These are phyloP conservation scores for Fragilariopsis cylindrus DNA, from an alignment of 108 stramenopile species.

Conservation along the genomic window DNA sequence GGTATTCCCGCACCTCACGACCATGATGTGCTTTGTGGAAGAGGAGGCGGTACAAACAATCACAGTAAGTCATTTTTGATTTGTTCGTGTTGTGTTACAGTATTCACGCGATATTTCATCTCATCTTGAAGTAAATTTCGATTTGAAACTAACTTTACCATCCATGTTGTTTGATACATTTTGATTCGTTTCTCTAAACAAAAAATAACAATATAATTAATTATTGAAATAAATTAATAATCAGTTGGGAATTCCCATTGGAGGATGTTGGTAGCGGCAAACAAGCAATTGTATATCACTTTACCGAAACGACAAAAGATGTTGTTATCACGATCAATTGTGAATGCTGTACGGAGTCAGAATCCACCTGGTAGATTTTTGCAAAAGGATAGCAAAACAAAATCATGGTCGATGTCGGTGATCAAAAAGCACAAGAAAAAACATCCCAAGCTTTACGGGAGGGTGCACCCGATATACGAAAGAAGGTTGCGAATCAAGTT, in stretches of 20 bases:
- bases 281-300: conserved; percentile 70
- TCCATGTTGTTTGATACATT: too few species aligned
- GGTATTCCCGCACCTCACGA: conserved; percentile 46
- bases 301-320: conserved; percentile 77
- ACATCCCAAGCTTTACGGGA: conserved; percentile 76
- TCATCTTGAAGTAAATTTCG: not conserved
- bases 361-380: conserved; percentile 85
- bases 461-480: conserved; percentile 72
- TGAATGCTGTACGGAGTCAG: conserved; percentile 66
- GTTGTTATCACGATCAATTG: conserved; percentile 65
- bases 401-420: conserved; percentile 68
- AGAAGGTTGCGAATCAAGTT: conserved; percentile 33
- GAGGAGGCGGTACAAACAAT: conserved; percentile 58
- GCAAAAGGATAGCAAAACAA: conserved; percentile 55
- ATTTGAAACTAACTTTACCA: too few species aligned
- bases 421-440: conserved; percentile 65
- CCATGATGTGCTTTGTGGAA: conserved; percentile 56
- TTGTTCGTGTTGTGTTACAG: too few species aligned
- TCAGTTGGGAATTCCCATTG: conserved; percentile 56
- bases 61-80: conserved; percentile 14
- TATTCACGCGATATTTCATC: too few species aligned
- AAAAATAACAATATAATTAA: not conserved
- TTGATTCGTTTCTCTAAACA: too few species aligned
- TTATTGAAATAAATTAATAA: not conserved
- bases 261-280: conserved; percentile 67